Evolutionary conservation across 2,329 filamentous ascomycete genomes (phyloP).

Genomic region (Simplicillium aogashimaense): DNA sequence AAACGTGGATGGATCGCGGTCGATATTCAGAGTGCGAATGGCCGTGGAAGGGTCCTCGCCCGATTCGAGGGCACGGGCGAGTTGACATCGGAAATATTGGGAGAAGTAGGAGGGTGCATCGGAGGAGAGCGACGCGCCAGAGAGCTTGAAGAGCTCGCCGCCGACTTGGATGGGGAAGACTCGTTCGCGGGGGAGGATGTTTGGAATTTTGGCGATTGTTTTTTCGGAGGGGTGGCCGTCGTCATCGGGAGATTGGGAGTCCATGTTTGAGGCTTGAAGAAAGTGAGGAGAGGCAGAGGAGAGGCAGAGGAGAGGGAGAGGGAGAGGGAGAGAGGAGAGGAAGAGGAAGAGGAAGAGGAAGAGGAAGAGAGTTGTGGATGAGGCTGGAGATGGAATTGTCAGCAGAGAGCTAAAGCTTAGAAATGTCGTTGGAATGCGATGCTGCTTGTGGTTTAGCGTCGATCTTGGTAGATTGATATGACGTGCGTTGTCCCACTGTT

Average conservation of each 20-base stretch:
- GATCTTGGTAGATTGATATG: no score
- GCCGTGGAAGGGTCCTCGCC: conserved; percentile 37
- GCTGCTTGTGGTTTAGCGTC: no score
- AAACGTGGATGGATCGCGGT: conserved; percentile 84
- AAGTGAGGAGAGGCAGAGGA: no score
- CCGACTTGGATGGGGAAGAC: conserved; percentile 70
- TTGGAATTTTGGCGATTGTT: conserved; percentile 33
- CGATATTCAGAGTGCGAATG: conserved; percentile 83
- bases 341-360: no score
- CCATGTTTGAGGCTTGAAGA: conserved; percentile 11
- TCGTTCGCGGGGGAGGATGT: conserved; percentile 57
- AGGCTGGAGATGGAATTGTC: not conserved
- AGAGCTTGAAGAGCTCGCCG: conserved; percentile 61
- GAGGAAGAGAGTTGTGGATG: not conserved
- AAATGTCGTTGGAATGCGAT: no score
- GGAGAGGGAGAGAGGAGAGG: no score
- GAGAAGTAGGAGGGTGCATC: conserved; percentile 95
- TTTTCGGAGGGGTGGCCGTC: conserved; percentile 11
- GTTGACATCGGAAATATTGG: conserved; percentile 80
- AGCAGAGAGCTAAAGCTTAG: not conserved
- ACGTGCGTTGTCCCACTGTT: no score
- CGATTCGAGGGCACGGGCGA: conserved; percentile 52
- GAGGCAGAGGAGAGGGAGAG: no score
- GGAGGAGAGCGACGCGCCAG: conserved; percentile 62
- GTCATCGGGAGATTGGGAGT: conserved; percentile 16